Percentiles rank a stretch among this genome's conserved stretches.
Conservation (phyloP, 768 basidiomycete genomes). For the Favolaschia claudopus region DNA sequence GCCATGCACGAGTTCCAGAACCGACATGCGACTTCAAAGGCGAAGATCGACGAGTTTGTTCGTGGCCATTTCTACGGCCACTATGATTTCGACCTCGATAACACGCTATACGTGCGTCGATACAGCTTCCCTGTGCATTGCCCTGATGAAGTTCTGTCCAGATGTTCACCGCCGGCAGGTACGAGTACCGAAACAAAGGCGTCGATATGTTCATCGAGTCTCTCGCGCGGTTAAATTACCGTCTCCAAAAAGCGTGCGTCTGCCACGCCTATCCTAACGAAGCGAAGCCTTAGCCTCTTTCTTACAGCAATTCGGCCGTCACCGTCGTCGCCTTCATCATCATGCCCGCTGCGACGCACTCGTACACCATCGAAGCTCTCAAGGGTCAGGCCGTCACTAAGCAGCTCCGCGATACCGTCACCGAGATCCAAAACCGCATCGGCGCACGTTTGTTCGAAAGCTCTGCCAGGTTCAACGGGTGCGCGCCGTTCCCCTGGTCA, state of each 20-base stretch:
- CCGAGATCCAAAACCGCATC: constrained; percentile 92
- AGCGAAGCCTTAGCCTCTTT: background rate
- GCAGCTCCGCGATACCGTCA: constrained; percentile 94
- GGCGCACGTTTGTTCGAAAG: constrained; percentile 94
- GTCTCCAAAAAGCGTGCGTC: constrained; percentile 50
- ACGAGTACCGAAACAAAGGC: constrained; percentile 99
- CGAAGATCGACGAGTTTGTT: constrained; percentile 99
- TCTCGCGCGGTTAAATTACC: constrained; percentile 79
- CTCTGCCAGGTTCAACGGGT: constrained; percentile 93
- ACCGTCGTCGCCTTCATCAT: constrained; percentile 99
- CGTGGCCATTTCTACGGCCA: constrained; percentile 98
- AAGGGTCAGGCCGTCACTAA: constrained; percentile 97
- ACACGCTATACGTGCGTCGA: constrained; percentile 77
- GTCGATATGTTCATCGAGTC: constrained; percentile 99
- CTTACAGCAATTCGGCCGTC: constrained; percentile 59
- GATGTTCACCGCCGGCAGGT: constrained; percentile 99
- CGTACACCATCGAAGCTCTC: constrained; percentile 96
- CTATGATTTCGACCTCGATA: constrained; percentile 95
- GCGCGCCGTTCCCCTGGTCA: constrained; percentile 33
- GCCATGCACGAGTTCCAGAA: constrained; percentile 99
- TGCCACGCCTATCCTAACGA: background rate
- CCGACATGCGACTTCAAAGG: constrained; percentile 88
- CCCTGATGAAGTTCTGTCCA: constrained; percentile 37
- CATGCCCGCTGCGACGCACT: constrained; percentile 96
- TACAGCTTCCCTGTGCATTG: constrained; percentile 2